Evolutionary conservation across 805 yeast species (phyloP).

Genomic region (Lachancea thermotolerans): DNA sequence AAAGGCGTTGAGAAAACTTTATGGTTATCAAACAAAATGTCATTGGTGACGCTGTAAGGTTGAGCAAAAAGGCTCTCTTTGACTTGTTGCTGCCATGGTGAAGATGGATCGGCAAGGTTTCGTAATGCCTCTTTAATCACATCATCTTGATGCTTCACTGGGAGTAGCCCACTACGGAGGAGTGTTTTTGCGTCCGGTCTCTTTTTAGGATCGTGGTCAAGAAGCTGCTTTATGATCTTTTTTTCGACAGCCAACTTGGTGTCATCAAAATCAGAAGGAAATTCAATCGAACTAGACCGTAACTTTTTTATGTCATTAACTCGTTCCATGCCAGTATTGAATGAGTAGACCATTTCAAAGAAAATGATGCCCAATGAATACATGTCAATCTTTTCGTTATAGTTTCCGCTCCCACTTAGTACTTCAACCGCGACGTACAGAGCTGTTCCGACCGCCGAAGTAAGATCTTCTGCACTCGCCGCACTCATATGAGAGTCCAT

Average conservation of each 20-base stretch:
- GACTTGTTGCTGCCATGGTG: constrained; percentile 92
- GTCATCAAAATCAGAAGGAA: constrained; percentile 63
- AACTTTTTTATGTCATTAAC: constrained; percentile 61
- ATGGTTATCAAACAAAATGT: constrained; percentile 65
- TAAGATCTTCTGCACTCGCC: constrained; percentile 56
- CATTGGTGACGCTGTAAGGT: constrained; percentile 79
- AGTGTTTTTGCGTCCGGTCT: constrained; percentile 78
- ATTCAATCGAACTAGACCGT: constrained; percentile 51
- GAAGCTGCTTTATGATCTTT: constrained; percentile 55
- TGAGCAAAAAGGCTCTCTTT: constrained; percentile 79
- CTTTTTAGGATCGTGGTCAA: constrained; percentile 70
- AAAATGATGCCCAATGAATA: constrained; percentile 91
- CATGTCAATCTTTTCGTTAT: constrained; percentile 92
- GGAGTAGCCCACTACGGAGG: constrained; percentile 74
- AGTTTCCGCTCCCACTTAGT: constrained; percentile 60
- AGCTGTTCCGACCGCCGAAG: constrained; percentile 91
- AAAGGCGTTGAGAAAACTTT: constrained; percentile 28
- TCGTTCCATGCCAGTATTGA: constrained; percentile 93
- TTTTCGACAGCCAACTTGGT: constrained; percentile 51
- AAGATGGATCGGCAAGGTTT: constrained; percentile 79
- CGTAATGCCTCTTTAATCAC: constrained; percentile 81
- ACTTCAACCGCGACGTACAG: constrained; percentile 91
- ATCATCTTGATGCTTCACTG: constrained; percentile 86
- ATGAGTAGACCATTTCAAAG: constrained; percentile 85
- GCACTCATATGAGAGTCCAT: constrained; percentile 25